Evolutionary conservation across 306 rosid genomes (phyloP), one percentile per base, ranked within the genome.

Genomic region (Macrotyloma uniflorum): DNA sequence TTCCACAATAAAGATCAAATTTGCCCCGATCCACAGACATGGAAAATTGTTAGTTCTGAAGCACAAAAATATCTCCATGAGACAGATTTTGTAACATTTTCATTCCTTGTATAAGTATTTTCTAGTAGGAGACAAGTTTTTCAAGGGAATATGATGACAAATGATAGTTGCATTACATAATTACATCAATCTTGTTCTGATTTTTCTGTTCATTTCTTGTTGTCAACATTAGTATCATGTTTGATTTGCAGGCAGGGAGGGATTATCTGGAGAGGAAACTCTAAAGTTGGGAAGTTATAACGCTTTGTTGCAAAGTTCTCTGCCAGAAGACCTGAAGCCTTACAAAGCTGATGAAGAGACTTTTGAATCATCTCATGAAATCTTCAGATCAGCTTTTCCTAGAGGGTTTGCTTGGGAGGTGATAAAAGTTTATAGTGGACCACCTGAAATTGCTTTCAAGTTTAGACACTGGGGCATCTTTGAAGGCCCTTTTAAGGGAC

Each of bases 371-470:
- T 89, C 92, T 13, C 96, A 89, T 75, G 89, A 93, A 36, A 83
- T 57, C 0, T 93, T 90, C 33, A 72, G 81, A 26, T 59, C 89
- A 46, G 91, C 96, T 40, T 82, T 93, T 35, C 96, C 93, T 42
- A 75, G 97, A 4, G 97, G 97, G 5, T 93, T 90, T 89, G 97
- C 96, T 7, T 93, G 97, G 97, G 96, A 93, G 86, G 92, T 93
- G 33, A 67, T 89, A 6, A 67, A 82, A 5, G 97, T 92, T 32
- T 92, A 79, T 26, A 71, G 82, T 9, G 92, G 92, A 35, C 97
- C 96, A 13, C 97, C 96, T 20, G 77, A 86, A 47, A 92, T 92
- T 50, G 84, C 88, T 5, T 92, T 13, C 88, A 92, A 89, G 85
- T 92, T 88, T 72, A 86, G 96, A 82, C 97, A 92, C 67, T 92